Percentiles rank a stretch among this genome's conserved stretches.
These are phyloP conservation scores for Ceratobasidium sp. DNA, from an alignment of 1,284 basidiomycete species.

Conservation along the genomic window DNA sequence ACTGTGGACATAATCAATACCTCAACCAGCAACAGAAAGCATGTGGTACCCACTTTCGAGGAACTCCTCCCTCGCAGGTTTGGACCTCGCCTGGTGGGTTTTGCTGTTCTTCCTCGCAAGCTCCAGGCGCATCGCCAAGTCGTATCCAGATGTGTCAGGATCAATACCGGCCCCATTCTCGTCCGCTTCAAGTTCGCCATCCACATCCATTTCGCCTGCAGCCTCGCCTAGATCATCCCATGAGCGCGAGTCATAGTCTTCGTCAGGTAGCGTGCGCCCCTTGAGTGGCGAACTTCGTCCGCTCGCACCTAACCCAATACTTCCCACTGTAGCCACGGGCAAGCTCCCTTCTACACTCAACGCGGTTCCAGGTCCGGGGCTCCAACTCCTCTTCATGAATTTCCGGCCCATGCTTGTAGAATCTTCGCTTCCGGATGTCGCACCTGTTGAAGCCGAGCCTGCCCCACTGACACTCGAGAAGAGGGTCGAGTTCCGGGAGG, in stretches of 20 bases:
- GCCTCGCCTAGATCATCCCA: slow-evolving; percentile 52
- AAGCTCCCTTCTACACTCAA: background rate
- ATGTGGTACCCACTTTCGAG: slow-evolving; percentile 45
- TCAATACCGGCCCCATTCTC: slow-evolving; percentile 40
- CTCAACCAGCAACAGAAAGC: background rate
- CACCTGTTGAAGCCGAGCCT: slow-evolving; percentile 11
- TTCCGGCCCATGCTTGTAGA: slow-evolving; percentile 27
- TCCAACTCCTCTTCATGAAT: slow-evolving; percentile 35
- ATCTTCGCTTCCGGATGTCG: slow-evolving; percentile 17
- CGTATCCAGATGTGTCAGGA: slow-evolving; percentile 64
- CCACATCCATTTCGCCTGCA: slow-evolving; percentile 45
- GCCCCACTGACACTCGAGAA: slow-evolving; percentile 32
- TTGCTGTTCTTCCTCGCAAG: slow-evolving; percentile 82
- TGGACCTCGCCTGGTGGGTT: slow-evolving; percentile 59
- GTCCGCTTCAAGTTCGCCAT: slow-evolving; percentile 55
- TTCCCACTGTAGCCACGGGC: background rate
- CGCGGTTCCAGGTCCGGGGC: slow-evolving; percentile 19
- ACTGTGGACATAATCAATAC: background rate
- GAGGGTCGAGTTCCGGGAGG: slow-evolving; percentile 32
- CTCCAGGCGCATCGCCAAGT: slow-evolving; percentile 74
- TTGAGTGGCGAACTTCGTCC: slow-evolving; percentile 34
- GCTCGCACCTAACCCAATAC: background rate
- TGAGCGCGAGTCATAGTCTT: slow-evolving; percentile 27
- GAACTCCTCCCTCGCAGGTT: slow-evolving; percentile 48
- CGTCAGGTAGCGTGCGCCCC: slow-evolving; percentile 31